phyloP scores from a whole-genome alignment of 768 basidiomycete species.

The Agaricus blazei region DNA sequence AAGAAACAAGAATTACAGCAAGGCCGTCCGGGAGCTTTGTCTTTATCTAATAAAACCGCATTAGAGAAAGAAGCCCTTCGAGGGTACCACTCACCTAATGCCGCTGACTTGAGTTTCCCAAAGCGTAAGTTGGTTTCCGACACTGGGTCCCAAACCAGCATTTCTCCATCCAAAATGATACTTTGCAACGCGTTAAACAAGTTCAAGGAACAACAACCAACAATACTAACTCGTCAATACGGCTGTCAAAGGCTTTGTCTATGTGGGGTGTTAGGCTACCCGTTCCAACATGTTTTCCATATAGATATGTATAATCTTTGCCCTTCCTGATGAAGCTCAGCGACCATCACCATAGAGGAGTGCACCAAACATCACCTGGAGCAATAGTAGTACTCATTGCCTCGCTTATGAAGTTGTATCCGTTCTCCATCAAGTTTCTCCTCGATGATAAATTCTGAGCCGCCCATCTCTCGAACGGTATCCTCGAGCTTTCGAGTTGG shows the following conservation, averaged over 20 bases:
- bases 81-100: constrained; percentile 52
- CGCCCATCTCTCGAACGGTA: constrained; percentile 80
- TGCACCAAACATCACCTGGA: constrained; percentile 55
- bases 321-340: constrained; percentile 56
- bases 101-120: constrained; percentile 90
- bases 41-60: constrained; percentile 45
- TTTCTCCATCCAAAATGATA: constrained; percentile 94
- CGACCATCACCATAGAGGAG: neutral
- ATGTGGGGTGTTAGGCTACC: constrained; percentile 91
- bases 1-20: constrained; percentile 61
- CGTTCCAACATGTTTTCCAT: constrained; percentile 75
- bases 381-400: constrained; percentile 88
- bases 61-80: neutral
- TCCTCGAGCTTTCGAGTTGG: constrained; percentile 78
- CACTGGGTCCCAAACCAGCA: constrained; percentile 96
- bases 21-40: constrained; percentile 75
- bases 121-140: constrained; percentile 88
- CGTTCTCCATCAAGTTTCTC: constrained; percentile 98
- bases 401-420: constrained; percentile 92
- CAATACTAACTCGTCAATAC: constrained; percentile 71
- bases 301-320: constrained; percentile 87
- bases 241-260: constrained; percentile 64
- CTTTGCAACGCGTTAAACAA: constrained; percentile 32
- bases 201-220: neutral
- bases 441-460: constrained; percentile 80